Conservation (phyloP, 257 asterid genomes). For the Salvia rosmarinus region DNA sequence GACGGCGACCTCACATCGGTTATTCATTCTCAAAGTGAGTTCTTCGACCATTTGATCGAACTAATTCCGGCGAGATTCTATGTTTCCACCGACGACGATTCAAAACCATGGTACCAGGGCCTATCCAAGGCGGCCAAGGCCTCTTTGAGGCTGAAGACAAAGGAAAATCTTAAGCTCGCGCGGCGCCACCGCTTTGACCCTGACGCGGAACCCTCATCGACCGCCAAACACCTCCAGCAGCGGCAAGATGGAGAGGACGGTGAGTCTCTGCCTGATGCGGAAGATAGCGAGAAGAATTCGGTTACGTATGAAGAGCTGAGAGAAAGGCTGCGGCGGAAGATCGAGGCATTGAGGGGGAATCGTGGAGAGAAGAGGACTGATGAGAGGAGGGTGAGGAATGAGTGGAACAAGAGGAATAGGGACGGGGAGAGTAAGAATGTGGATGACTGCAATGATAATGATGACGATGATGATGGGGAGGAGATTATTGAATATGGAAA, state of each 20-base stretch:
- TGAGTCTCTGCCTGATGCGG: slow-evolving; percentile 29
- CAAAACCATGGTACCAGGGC: slow-evolving; percentile 78
- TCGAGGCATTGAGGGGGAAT: slow-evolving; percentile 67
- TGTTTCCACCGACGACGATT: slow-evolving; percentile 64
- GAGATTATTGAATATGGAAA: slow-evolving; percentile 80
- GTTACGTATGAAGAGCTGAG: slow-evolving; percentile 82
- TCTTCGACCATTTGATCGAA: slow-evolving; percentile 65
- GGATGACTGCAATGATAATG: slow-evolving; percentile 28
- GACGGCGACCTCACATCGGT: slow-evolving; percentile 45
- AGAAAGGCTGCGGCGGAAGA: slow-evolving; percentile 60
- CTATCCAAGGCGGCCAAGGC: slow-evolving; percentile 83
- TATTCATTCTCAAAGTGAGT: slow-evolving; percentile 53
- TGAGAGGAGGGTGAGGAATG: slow-evolving; percentile 43
- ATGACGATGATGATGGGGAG: slow-evolving; percentile 40
- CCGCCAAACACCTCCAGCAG: slow-evolving; percentile 53
- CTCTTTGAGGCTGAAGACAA: slow-evolving; percentile 64
- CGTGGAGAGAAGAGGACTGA: slow-evolving; percentile 53
- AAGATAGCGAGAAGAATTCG: slow-evolving; percentile 40
- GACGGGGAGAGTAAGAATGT: slow-evolving; percentile 38
- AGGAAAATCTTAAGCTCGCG: slow-evolving; percentile 60
- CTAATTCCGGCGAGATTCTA: slow-evolving; percentile 81
- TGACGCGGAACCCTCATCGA: slow-evolving; percentile 54
- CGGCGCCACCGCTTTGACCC: slow-evolving; percentile 90
- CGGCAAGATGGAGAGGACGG: slow-evolving; percentile 42
- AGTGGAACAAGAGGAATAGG: slow-evolving; percentile 52